These are phyloP conservation scores for Calocybe gangraenosa DNA, from an alignment of 768 basidiomycete species.

Conservation along the genomic window DNA sequence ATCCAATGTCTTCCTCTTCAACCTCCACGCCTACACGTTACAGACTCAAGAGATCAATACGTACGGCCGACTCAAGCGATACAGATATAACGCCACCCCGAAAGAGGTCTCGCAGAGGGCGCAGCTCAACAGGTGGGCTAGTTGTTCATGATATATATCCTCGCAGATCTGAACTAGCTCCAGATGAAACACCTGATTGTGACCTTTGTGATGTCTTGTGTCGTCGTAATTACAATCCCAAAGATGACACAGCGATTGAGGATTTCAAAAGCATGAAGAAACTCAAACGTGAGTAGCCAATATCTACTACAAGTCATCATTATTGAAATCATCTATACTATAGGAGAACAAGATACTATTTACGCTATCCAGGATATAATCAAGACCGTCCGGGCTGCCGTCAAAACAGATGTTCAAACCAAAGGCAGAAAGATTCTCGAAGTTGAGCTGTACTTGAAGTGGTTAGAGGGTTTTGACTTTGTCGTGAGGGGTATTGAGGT, in stretches of 20 bases:
- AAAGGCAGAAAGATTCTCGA: slow-evolving; percentile 29
- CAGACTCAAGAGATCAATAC: slow-evolving; percentile 11
- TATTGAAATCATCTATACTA: background rate
- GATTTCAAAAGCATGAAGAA: slow-evolving; percentile 17
- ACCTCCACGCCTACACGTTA: slow-evolving; percentile 7
- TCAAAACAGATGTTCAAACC: slow-evolving; percentile 24
- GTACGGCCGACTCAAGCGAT: slow-evolving; percentile 16
- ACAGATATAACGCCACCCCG: slow-evolving; percentile 17
- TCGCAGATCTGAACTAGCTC: background rate
- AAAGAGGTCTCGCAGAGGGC: slow-evolving; percentile 16
- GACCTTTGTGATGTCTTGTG: slow-evolving; percentile 17
- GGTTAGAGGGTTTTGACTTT: slow-evolving; percentile 36
- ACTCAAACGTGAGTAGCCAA: slow-evolving; percentile 10
- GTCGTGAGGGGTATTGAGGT: slow-evolving; percentile 35
- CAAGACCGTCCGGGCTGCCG: slow-evolving; percentile 25
- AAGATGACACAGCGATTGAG: slow-evolving; percentile 11
- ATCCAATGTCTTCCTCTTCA: slow-evolving; percentile 11
- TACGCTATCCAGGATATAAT: slow-evolving; percentile 29
- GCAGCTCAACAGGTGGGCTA: slow-evolving; percentile 9
- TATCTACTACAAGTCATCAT: too few species aligned
- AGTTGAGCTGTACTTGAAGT: slow-evolving; percentile 39
- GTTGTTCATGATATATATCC: background rate
- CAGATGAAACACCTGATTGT: slow-evolving; percentile 11
- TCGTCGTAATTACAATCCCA: slow-evolving; percentile 9
- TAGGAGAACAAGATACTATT: slow-evolving; percentile 18